Conservation (phyloP, 2,329 filamentous ascomycete species). For the Herpotrichia juniperi region DNA sequence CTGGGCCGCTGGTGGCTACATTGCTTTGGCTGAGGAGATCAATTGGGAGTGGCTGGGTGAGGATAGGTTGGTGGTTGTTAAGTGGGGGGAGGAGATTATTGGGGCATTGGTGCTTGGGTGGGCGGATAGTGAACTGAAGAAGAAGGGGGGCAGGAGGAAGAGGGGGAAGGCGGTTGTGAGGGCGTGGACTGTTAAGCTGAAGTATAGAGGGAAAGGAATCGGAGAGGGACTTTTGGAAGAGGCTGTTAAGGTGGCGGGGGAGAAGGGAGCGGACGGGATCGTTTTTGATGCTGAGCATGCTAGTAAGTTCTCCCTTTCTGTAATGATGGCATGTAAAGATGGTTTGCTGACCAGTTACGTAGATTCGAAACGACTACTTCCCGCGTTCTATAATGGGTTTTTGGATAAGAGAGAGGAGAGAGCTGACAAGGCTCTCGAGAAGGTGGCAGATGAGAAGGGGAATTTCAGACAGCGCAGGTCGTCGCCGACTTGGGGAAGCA, state of each 20-base stretch:
- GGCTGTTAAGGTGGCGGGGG: slow-evolving; percentile 70
- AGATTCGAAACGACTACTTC: slow-evolving; percentile 44
- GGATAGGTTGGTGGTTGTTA: slow-evolving; percentile 63
- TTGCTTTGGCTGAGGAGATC: slow-evolving; percentile 66
- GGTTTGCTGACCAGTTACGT: slow-evolving; percentile 16
- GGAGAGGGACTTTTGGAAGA: slow-evolving; percentile 75
- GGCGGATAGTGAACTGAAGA: slow-evolving; percentile 57
- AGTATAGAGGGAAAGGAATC: slow-evolving; percentile 73
- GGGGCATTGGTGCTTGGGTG: slow-evolving; percentile 73
- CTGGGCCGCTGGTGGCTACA: slow-evolving; percentile 66
- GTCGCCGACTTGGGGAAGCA: slow-evolving; percentile 45
- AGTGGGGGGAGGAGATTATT: slow-evolving; percentile 71
- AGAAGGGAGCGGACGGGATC: slow-evolving; percentile 71
- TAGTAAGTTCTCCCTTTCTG: slow-evolving; percentile 59
- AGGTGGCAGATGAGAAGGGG: slow-evolving; percentile 46
- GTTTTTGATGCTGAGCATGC: slow-evolving; percentile 80
- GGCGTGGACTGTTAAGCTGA: slow-evolving; percentile 78
- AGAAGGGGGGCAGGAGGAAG: slow-evolving; percentile 51
- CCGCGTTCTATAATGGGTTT: slow-evolving; percentile 42
- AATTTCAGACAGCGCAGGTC: slow-evolving; percentile 46
- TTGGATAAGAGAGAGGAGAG: slow-evolving; percentile 40
- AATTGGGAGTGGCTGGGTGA: slow-evolving; percentile 67
- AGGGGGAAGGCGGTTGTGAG: slow-evolving; percentile 74
- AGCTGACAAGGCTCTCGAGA: slow-evolving; percentile 43
- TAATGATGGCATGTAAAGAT: background rate